Evolutionary conservation across 176 grass and related monocot species (phyloP), one percentile per base, ranked within the genome.

Genomic region (Oropetium thomaeum): DNA sequence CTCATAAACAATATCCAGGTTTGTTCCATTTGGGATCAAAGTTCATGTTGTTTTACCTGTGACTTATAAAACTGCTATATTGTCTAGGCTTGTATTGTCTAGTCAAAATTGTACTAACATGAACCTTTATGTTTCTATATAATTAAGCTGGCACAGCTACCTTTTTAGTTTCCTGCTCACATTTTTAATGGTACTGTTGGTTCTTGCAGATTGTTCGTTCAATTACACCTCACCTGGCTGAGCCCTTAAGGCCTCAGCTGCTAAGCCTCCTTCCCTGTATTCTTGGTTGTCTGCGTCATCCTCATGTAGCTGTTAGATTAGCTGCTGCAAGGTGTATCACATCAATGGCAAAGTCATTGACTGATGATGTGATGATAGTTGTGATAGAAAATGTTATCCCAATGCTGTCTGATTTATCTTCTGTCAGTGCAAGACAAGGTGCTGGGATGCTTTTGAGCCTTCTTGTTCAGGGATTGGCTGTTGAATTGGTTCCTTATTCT

Each of bases 1-100:
- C 73, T 99, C 57, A 99, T 99, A 86, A 99, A 95, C 59, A 99
- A 94, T 61, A 99, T 99, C 72, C 96, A 99, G 91, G 96, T 99
- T 87, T 76, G 74, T 86, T 69, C 51, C 52, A 33, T 69, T 30
- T 37, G 20, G 42, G 73, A 44, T 60, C 69, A 55, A 23, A 76
- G 61, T 81, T 20, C 26, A 37, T 47, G 4, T 15, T 44, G 5
- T 70, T 26, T 68, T 42, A 69, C 30, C 19, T 32, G 13, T 62
- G n/a, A 22, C 48, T n/a, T n/a, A n/a, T n/a, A n/a, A n/a, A n/a
- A 35, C 33, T 67, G 43, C 26, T 77, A 52, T 47, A 39, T 82
- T 43, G 0, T 63, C 5, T 82, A 61, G 40, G 65, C 20, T 78
- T 65, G 30, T 40, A 51, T 72, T 6, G 5, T 9, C 30, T 59